phyloP scores from a whole-genome alignment of 768 basidiomycete species.

The Gloeostereum incarnatum region DNA sequence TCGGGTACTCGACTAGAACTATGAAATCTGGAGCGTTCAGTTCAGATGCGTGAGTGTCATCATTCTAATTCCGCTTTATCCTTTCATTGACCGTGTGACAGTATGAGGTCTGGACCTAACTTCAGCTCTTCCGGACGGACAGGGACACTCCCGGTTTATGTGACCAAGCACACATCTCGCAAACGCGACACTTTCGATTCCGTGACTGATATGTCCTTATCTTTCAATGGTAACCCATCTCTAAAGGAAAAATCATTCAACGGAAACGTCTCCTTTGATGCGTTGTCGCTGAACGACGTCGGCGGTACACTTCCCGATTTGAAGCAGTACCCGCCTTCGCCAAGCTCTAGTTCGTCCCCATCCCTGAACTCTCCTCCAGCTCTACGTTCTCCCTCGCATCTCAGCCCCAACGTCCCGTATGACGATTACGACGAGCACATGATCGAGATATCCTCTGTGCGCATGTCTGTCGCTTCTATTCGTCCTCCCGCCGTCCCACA shows the following conservation, averaged over 20 bases:
- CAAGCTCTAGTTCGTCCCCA: slow-evolving; percentile 23
- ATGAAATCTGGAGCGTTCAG: slow-evolving; percentile 7
- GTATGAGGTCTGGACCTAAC: too few relatives aligned
- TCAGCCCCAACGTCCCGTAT: slow-evolving; percentile 13
- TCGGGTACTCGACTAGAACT: slow-evolving; percentile 19
- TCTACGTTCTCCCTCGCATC: slow-evolving; percentile 18
- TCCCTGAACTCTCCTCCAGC: slow-evolving; percentile 5
- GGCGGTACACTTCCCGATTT: slow-evolving; percentile 29
- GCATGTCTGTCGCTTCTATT: slow-evolving; percentile 6
- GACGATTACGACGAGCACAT: slow-evolving; percentile 13
- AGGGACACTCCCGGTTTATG: slow-evolving; percentile 32
- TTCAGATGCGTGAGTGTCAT: slow-evolving; percentile 12
- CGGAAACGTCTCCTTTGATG: slow-evolving; percentile 26
- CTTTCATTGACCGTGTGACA: slow-evolving; percentile 1
- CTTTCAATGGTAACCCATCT: slow-evolving; percentile 28
- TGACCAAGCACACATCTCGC: slow-evolving; percentile 32
- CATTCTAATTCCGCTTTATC: slow-evolving; percentile 13
- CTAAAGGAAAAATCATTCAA: slow-evolving; percentile 21
- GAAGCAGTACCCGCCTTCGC: slow-evolving; percentile 20
- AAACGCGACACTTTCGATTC: slow-evolving; percentile 42
- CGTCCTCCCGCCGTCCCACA: slow-evolving; percentile 8
- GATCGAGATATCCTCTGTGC: slow-evolving; percentile 23
- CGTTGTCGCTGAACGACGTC: slow-evolving; percentile 25
- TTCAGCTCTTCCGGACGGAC: too few relatives aligned
- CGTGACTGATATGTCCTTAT: slow-evolving; percentile 31